Percentiles rank a stretch among this genome's conserved stretches.
Conservation (phyloP, 202 grass and related monocot genomes). For the Dendrocalamus latiflorus region DNA sequence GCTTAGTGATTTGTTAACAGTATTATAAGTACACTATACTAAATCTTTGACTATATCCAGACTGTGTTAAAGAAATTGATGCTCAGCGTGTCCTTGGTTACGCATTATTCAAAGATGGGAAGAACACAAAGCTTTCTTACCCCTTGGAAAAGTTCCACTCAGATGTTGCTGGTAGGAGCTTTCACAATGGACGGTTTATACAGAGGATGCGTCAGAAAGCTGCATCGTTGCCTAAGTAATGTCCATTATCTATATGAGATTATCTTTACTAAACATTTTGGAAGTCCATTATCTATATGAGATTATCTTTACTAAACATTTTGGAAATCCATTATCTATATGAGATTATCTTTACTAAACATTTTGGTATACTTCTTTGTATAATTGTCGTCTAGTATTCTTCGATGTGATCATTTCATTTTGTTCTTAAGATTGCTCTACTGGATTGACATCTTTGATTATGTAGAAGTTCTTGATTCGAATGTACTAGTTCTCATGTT, state of each 20-base stretch:
- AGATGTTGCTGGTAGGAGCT: slow-evolving; percentile 91
- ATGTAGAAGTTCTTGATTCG: neutral
- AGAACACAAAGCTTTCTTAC: slow-evolving; percentile 71
- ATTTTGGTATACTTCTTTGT: neutral
- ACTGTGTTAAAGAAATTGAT: slow-evolving; percentile 95
- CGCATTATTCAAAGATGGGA: slow-evolving; percentile 88
- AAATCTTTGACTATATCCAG: slow-evolving; percentile 29
- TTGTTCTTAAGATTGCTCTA: neutral
- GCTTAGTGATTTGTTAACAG: neutral
- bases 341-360: neutral
- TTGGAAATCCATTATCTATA: too few relatives aligned
- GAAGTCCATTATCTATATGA: too few relatives aligned
- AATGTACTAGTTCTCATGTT: neutral
- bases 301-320: too few relatives aligned
- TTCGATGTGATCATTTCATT: neutral
- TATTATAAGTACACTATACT: neutral
- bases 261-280: too few relatives aligned
- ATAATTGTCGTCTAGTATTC: neutral
- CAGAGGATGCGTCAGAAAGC: slow-evolving; percentile 91
- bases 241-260: too few relatives aligned
- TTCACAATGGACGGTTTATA: too few relatives aligned
- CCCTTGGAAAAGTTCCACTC: slow-evolving; percentile 85
- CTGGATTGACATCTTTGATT: neutral
- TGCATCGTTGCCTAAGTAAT: slow-evolving; percentile 77
- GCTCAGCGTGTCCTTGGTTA: slow-evolving; percentile 88